Evolutionary conservation across 2,329 filamentous ascomycete species (phyloP).

Genomic region (Gaeumannomyces sp.): DNA sequence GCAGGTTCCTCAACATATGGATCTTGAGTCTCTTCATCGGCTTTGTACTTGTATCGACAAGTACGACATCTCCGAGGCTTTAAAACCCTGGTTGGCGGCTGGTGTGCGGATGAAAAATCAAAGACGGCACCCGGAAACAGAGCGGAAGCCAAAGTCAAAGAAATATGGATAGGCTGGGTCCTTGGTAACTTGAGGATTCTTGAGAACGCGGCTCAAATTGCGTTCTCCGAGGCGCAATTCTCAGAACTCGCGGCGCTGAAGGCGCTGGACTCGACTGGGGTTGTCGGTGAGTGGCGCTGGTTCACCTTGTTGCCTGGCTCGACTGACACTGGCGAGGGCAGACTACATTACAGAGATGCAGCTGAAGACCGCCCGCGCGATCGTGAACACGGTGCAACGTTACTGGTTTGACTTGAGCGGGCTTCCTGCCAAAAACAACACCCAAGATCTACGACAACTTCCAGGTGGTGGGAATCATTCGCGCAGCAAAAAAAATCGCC

Average conservation of each 20-base stretch:
- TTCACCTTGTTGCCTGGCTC: not conserved
- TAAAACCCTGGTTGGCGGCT: not conserved
- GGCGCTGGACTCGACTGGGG: not conserved
- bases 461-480: too few species aligned
- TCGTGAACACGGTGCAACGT: not conserved
- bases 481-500: too few species aligned
- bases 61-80: not conserved
- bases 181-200: not conserved
- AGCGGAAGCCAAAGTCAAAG: not conserved
- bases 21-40: not conserved
- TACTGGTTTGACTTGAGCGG: not conserved
- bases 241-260: not conserved
- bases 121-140: too few species aligned
- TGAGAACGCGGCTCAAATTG: not conserved
- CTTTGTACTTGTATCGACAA: not conserved
- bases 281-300: not conserved
- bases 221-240: too few species aligned
- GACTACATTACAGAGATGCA: not conserved
- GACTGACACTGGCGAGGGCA: not conserved
- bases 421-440: too few species aligned
- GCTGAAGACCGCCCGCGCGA: not conserved
- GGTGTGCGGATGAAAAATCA: not conserved
- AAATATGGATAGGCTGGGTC: not conserved
- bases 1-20: not conserved
- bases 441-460: too few species aligned